phyloP scores from a whole-genome alignment of 2,329 filamentous ascomycete genomes.

The Ascocoryne sarcoides region DNA sequence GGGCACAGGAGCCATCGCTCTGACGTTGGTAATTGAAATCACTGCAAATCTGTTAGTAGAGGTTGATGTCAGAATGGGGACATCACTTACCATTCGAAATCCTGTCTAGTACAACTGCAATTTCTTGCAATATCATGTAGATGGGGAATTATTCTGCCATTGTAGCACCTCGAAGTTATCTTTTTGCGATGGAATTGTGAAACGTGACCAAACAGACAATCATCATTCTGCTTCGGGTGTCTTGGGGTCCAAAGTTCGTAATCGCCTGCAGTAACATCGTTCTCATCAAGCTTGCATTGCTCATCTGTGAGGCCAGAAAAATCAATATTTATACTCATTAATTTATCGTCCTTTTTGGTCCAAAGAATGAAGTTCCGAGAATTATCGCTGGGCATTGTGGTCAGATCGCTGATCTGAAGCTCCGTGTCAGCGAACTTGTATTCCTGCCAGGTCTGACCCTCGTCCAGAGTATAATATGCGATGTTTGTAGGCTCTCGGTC shows the following conservation, averaged over 20 bases:
- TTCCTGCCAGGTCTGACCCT: slow-evolving; percentile 70
- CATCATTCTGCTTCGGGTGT: slow-evolving; percentile 68
- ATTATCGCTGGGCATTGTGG: slow-evolving; percentile 79
- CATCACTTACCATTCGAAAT: slow-evolving; percentile 78
- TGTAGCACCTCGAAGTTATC: slow-evolving; percentile 69
- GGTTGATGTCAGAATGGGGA: background rate
- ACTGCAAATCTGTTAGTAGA: slow-evolving; percentile 36
- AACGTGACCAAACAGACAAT: slow-evolving; percentile 88
- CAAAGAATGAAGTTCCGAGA: slow-evolving; percentile 90
- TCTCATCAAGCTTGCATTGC: slow-evolving; percentile 61
- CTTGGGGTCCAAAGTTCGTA: slow-evolving; percentile 83
- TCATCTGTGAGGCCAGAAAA: slow-evolving; percentile 73
- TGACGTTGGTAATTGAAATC: slow-evolving; percentile 90
- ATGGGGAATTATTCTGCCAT: slow-evolving; percentile 61
- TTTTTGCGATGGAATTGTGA: slow-evolving; percentile 89
- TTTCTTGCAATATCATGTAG: slow-evolving; percentile 63
- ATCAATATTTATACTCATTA: slow-evolving; percentile 76
- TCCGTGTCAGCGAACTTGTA: slow-evolving; percentile 65
- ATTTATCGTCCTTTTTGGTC: slow-evolving; percentile 47
- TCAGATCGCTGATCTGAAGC: slow-evolving; percentile 69
- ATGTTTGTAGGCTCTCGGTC: slow-evolving; percentile 58
- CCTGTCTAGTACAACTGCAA: slow-evolving; percentile 73
- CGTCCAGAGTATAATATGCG: slow-evolving; percentile 70
- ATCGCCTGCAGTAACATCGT: slow-evolving; percentile 51
- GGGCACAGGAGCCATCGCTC: slow-evolving; percentile 64